Evolutionary conservation across 1,284 basidiomycete species (phyloP).

Genomic region (Fomes fomentarius): DNA sequence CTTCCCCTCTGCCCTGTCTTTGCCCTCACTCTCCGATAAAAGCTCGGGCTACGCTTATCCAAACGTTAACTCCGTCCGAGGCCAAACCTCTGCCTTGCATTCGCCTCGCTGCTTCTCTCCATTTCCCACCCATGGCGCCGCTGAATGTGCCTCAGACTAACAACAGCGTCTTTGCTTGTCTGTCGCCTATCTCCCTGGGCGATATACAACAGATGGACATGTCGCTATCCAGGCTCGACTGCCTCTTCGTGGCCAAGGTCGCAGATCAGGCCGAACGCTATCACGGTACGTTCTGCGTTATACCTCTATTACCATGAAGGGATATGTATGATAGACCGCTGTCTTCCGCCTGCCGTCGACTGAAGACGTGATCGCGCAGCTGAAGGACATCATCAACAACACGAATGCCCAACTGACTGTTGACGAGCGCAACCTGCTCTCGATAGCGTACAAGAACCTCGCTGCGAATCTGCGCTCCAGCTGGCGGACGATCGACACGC

Average conservation of each 20-base stretch:
- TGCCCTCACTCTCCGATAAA: conserved; percentile 8
- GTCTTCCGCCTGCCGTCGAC: not conserved
- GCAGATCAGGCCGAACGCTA: conserved; percentile 71
- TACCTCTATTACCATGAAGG: not conserved
- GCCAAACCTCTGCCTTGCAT: not conserved
- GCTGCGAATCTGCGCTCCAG: conserved; percentile 63
- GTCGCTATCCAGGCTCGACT: conserved; percentile 37
- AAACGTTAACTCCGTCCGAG: not conserved
- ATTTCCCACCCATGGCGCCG: not conserved
- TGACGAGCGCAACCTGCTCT: conserved; percentile 71
- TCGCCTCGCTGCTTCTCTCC: not conserved
- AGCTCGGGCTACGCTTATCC: conserved; percentile 1
- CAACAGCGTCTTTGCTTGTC: conserved; percentile 4
- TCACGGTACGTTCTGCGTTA: conserved; percentile 46
- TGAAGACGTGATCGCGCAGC: conserved; percentile 59
- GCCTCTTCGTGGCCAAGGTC: conserved; percentile 61
- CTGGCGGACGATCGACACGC: conserved; percentile 61
- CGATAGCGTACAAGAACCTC: conserved; percentile 72
- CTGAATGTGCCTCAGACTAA: not conserved
- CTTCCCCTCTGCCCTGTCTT: conserved; percentile 27
- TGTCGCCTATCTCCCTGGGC: conserved; percentile 8
- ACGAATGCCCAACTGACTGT: conserved; percentile 53
- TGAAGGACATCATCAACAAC: conserved; percentile 55
- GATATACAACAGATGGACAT: conserved; percentile 22
- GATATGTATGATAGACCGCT: not conserved